phyloP scores from a whole-genome alignment of 202 grass and related monocot genomes.

The Tripidium arundinaceum region DNA sequence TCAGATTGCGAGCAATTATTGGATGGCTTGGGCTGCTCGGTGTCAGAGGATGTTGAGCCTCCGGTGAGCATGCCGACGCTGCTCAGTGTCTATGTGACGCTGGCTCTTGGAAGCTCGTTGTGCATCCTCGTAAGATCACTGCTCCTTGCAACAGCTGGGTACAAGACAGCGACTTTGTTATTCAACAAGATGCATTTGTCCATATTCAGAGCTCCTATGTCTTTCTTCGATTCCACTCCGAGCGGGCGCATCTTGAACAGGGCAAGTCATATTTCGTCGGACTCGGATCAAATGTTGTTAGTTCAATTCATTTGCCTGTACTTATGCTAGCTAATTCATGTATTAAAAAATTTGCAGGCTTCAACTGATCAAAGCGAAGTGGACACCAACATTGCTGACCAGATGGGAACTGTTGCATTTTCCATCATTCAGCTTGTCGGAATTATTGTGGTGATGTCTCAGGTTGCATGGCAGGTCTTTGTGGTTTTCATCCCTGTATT shows the following conservation, averaged over 20 bases:
- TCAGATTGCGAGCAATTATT: constrained; percentile 91
- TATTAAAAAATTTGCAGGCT: constrained; percentile 37
- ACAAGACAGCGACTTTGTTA: constrained; percentile 71
- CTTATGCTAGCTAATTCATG: constrained; percentile 8
- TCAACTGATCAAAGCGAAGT: constrained; percentile 90
- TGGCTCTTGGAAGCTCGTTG: constrained; percentile 57
- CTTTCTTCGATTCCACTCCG: constrained; percentile 89
- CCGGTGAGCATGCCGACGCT: constrained; percentile 53
- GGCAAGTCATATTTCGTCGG: constrained; percentile 41
- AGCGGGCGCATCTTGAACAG: constrained; percentile 82
- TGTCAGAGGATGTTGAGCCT: constrained; percentile 50
- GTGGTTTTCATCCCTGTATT: constrained; percentile 78
- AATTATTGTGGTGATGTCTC: constrained; percentile 89
- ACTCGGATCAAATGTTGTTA: neutral
- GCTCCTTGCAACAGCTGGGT: constrained; percentile 65
- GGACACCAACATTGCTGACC: constrained; percentile 59
- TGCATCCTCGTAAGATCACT: constrained; percentile 63
- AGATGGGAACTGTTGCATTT: constrained; percentile 60
- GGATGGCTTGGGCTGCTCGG: constrained; percentile 83
- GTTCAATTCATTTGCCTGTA: neutral
- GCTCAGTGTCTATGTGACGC: constrained; percentile 56
- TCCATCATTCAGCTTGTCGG: constrained; percentile 68
- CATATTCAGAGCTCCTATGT: constrained; percentile 91
- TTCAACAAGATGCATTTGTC: constrained; percentile 78
- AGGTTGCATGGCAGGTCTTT: constrained; percentile 94